These are phyloP conservation scores for Lactarius vividus DNA, from an alignment of 768 basidiomycete species.

Conservation along the genomic window DNA sequence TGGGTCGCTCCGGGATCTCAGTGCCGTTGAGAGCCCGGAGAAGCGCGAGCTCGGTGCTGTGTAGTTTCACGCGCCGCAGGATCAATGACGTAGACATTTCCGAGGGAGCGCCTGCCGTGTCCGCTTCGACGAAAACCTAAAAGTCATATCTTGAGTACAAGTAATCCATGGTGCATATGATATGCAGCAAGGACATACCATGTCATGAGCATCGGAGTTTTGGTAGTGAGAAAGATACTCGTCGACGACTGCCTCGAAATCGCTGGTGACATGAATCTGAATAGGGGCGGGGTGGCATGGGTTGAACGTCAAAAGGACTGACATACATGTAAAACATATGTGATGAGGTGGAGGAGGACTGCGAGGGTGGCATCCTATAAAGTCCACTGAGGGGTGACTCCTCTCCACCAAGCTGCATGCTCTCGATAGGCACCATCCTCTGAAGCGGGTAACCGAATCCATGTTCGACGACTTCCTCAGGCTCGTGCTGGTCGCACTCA, in stretches of 20 bases:
- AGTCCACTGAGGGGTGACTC: slow-evolving; percentile 1
- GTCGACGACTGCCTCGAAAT: slow-evolving; percentile 26
- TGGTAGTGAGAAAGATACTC: slow-evolving; percentile 24
- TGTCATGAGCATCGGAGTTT: slow-evolving; percentile 5
- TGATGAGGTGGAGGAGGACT: slow-evolving; percentile 23
- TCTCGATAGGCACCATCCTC: slow-evolving; percentile 24
- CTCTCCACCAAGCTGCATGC: background rate
- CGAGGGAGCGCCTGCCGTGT: background rate
- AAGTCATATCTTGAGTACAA: too few species aligned
- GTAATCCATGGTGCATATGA: background rate
- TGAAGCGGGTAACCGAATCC: slow-evolving; percentile 24
- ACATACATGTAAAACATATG: slow-evolving; percentile 24
- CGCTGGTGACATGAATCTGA: background rate
- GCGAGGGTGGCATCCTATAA: slow-evolving; percentile 17
- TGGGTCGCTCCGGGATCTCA: slow-evolving; percentile 47
- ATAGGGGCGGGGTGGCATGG: background rate
- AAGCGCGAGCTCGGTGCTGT: slow-evolving; percentile 39
- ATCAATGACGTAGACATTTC: slow-evolving; percentile 13
- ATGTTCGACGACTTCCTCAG: background rate
- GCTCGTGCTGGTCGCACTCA: slow-evolving; percentile 7
- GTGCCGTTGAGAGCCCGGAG: slow-evolving; percentile 45
- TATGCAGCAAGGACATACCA: slow-evolving; percentile 15
- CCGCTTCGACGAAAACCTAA: slow-evolving; percentile 23
- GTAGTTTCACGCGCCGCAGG: slow-evolving; percentile 17
- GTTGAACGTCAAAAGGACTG: too few species aligned